Percentiles rank a stretch among this genome's conserved stretches.
Conservation (phyloP, 1,284 basidiomycete genomes). For the Cryptococcus amylolentus region DNA sequence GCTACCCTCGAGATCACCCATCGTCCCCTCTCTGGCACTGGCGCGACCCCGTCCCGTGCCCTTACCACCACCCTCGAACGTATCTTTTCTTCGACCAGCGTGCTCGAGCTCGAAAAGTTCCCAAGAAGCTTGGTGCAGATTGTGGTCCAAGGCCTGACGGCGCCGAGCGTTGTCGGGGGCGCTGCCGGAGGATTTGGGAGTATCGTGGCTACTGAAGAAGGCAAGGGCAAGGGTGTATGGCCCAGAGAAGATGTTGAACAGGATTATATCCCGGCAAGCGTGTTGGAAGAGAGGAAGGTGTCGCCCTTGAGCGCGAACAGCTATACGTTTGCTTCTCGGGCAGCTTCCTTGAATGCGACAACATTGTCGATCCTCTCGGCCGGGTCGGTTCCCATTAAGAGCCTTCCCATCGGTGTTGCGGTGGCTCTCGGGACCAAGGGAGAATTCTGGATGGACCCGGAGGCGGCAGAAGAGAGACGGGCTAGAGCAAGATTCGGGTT, state of each 20-base stretch:
- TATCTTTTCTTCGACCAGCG: constrained; percentile 36
- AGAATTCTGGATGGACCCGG: constrained; percentile 68
- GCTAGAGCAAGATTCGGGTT: constrained; percentile 59
- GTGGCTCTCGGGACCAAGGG: constrained; percentile 52
- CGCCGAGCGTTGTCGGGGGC: constrained; percentile 9
- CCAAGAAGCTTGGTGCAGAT: constrained; percentile 61
- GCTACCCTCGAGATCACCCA: constrained; percentile 55
- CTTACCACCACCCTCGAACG: constrained; percentile 39
- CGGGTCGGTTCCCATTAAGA: constrained; percentile 51
- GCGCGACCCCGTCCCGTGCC: constrained; percentile 47
- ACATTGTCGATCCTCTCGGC: constrained; percentile 86
- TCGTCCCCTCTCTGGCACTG: constrained; percentile 52
- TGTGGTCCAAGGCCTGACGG: constrained; percentile 59
- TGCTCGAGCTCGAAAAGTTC: constrained; percentile 52
- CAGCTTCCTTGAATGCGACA: constrained; percentile 88
- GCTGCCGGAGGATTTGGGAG: constrained; percentile 3
- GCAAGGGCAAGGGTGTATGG: constrained; percentile 8
- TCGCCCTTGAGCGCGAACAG: constrained; percentile 6
- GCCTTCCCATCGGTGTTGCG: constrained; percentile 48
- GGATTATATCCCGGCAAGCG: not conserved
- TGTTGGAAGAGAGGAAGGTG: not conserved
- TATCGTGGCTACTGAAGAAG: not conserved
- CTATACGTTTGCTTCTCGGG: constrained; percentile 42
- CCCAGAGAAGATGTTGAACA: constrained; percentile 2
- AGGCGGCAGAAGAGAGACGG: constrained; percentile 60